Evolutionary conservation across 1,284 basidiomycete genomes (phyloP), one percentile per base, ranked within the genome.

Genomic region (Sporisorium iseilematis-ciliati): DNA sequence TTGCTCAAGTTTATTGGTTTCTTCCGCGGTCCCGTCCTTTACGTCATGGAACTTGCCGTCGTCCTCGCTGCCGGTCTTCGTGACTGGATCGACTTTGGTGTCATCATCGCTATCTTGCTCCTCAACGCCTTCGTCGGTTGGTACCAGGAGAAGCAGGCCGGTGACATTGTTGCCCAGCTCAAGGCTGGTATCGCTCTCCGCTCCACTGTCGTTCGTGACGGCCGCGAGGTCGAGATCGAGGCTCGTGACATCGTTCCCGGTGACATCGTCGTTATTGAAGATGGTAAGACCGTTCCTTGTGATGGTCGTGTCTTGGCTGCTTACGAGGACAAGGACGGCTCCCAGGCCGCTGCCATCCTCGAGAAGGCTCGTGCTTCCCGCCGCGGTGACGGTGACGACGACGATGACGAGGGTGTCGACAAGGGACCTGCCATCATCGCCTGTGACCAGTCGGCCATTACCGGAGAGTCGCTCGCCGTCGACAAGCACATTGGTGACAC

Each of bases 101-200:
- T 89, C 53, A 89, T 89, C 62, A 86, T 87, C 61, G 79, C 83
- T 75, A 78, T 73, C 46, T 59, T 79, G 50, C 63, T 86, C 54
- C 82, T 87, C 71, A 89, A 89, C 85, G 88, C 89, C 48, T 86
- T 87, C 61, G 88, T 89, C 72, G 88, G 88, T 57, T 89, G 89
- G 88, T 89, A 89, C 81, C 78, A 89, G 79, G 89, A 89, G 78
- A 89, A 89, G 86, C 82, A 85, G 85, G 85, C 87, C 41, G 87
- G 87, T 59, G 88, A 88, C 80, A 88, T 88, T 78, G 88, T 88
- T 66, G 87, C 87, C 48, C 86, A 89, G 79, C 88, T 89, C 74
- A 89, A 89, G 84, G 88, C 88, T 40, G 88, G 88, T 73, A 89
- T 89, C 66, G 88, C 89, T 6, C 84, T 89, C 62, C 87, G 87